Conservation (phyloP, 768 basidiomycete species). For the Pisolithus albus region DNA sequence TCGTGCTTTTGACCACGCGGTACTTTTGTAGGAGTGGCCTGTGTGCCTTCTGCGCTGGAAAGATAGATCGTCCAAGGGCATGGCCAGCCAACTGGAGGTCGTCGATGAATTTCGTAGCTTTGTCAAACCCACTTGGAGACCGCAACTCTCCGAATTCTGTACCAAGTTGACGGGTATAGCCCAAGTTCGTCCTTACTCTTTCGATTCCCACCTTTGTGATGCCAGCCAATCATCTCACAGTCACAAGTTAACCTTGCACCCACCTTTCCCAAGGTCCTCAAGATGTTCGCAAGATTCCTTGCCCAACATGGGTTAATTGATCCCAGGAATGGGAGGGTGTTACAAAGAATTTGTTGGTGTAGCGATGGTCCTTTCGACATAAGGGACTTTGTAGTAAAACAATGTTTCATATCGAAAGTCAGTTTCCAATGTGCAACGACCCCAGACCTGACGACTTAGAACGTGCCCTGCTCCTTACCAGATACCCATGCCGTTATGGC, state of each 20-base stretch:
- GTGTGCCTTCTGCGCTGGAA: conserved; percentile 84
- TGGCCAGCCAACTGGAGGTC: conserved; percentile 53
- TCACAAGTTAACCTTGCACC: conserved; percentile 76
- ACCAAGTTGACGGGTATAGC: conserved; percentile 84
- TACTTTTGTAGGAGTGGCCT: conserved; percentile 72
- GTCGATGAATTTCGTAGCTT: conserved; percentile 83
- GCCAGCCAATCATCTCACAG: conserved; percentile 34
- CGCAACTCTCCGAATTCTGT: conserved; percentile 77
- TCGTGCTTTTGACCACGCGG: conserved; percentile 5
- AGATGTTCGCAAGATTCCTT: conserved; percentile 60
- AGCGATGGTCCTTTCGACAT: conserved; percentile 81
- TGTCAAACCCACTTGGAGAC: conserved; percentile 83
- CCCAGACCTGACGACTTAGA: conserved; percentile 7
- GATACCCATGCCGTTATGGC: conserved; percentile 67
- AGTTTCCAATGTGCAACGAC: conserved; percentile 16
- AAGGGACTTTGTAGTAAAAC: conserved; percentile 81
- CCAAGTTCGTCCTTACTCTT: conserved; percentile 53
- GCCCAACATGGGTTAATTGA: conserved; percentile 65
- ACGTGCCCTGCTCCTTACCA: conserved; percentile 21
- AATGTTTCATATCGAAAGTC: conserved; percentile 82
- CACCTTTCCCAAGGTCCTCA: conserved; percentile 62
- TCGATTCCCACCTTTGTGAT: neutral
- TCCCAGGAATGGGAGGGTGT: conserved; percentile 43
- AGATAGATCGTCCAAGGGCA: conserved; percentile 46
- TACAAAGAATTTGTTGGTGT: conserved; percentile 73